Conservation (phyloP, 177 flowering plant species). For the Tripterygium wilfordii region DNA sequence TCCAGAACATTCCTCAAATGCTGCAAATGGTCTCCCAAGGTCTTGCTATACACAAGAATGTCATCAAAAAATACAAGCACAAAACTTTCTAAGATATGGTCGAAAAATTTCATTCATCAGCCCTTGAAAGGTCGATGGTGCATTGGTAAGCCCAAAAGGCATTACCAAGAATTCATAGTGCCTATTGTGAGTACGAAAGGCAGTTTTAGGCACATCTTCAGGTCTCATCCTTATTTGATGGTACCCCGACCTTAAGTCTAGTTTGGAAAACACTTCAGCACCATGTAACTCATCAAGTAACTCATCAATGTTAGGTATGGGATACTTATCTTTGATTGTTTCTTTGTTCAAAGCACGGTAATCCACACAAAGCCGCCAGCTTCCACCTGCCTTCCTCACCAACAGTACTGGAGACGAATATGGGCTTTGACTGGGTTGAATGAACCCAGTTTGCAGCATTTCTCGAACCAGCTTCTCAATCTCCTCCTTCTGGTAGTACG, state of each 20-base stretch:
- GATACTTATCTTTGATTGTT: slow-evolving; percentile 2
- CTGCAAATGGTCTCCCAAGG: background rate
- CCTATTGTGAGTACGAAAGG: background rate
- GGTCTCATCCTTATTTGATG: background rate
- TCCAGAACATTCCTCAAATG: background rate
- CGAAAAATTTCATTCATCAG: background rate
- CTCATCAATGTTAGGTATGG: background rate
- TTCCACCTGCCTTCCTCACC: slow-evolving; percentile 2
- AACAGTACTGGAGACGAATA: slow-evolving; percentile 3
- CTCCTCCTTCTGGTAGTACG: background rate
- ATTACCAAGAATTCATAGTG: too few relatives aligned
- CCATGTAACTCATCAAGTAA: background rate
- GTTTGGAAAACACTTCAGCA: background rate
- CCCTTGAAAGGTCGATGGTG: background rate
- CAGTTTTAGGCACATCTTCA: slow-evolving; percentile 1
- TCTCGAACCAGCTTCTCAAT: background rate
- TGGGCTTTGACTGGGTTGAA: background rate
- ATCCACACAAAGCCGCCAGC: slow-evolving; percentile 1
- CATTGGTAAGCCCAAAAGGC: too few relatives aligned
- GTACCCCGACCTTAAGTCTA: slow-evolving; percentile 5
- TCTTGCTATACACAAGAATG: slow-evolving; percentile 1
- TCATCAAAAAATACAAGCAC: too few relatives aligned
- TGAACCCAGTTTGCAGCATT: background rate
- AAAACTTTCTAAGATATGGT: too few relatives aligned
- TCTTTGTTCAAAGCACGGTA: background rate